Evolutionary conservation across 305 asterid species (phyloP).

Genomic region (Fraxinus ornus): DNA sequence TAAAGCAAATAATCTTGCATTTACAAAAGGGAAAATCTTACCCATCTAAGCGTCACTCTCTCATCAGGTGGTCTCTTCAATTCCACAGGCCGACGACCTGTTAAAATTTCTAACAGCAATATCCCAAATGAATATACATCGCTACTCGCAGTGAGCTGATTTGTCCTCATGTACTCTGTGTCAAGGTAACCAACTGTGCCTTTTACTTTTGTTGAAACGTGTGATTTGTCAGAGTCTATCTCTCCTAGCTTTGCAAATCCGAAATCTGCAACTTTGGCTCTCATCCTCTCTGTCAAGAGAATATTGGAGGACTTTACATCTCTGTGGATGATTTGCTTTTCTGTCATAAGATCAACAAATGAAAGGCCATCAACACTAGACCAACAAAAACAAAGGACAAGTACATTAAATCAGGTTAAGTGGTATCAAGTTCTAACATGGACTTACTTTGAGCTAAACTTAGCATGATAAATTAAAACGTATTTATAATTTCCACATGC

Average conservation of each 20-base stretch:
- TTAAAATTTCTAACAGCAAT: slow-evolving; percentile 67
- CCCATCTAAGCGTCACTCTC: slow-evolving; percentile 86
- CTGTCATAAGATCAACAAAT: slow-evolving; percentile 34
- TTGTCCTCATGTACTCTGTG: slow-evolving; percentile 92
- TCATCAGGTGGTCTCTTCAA: slow-evolving; percentile 58
- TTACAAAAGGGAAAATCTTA: slow-evolving; percentile 33
- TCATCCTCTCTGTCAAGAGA: slow-evolving; percentile 83
- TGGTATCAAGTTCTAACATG: not conserved
- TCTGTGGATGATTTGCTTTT: slow-evolving; percentile 96
- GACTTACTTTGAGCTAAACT: not conserved
- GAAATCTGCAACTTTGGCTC: slow-evolving; percentile 95
- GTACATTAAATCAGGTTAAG: not conserved
- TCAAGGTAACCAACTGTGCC: slow-evolving; percentile 98
- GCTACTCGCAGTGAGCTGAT: slow-evolving; percentile 82
- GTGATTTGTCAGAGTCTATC: slow-evolving; percentile 67
- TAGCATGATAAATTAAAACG: not conserved
- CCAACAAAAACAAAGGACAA: not conserved
- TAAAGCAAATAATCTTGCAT: not conserved
- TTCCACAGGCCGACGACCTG: slow-evolving; percentile 97
- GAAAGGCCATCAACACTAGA: slow-evolving; percentile 15
- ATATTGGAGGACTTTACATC: slow-evolving; percentile 96
- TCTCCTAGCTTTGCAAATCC: slow-evolving; percentile 92
- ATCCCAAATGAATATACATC: slow-evolving; percentile 96
- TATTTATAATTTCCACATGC: not conserved
- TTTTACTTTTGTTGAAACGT: slow-evolving; percentile 81